phyloP scores from a whole-genome alignment of 2,329 filamentous ascomycete genomes.

The Chaetothyriales sp. region DNA sequence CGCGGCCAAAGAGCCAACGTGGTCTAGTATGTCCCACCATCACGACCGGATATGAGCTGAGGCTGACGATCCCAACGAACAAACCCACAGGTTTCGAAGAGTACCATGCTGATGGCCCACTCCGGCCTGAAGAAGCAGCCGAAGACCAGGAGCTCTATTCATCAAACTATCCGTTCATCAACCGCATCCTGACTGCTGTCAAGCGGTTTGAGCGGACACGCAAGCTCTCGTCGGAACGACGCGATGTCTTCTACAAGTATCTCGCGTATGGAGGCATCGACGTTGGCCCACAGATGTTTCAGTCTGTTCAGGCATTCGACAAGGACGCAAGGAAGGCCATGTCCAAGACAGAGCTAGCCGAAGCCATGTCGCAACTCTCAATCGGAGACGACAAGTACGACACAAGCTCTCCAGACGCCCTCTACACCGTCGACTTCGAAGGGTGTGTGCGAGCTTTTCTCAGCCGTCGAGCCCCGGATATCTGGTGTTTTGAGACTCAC shows the following conservation, averaged over 20 bases:
- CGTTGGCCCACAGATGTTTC: conserved; percentile 47
- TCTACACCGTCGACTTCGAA: conserved; percentile 68
- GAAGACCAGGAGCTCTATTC: conserved; percentile 59
- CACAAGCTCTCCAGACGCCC: conserved; percentile 28
- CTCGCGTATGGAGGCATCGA: conserved; percentile 73
- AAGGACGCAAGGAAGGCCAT: conserved; percentile 46
- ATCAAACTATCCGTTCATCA: conserved; percentile 38
- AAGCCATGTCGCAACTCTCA: conserved; percentile 41
- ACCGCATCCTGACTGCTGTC: conserved; percentile 73
- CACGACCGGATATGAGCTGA: conserved; percentile 4
- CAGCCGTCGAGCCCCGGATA: conserved; percentile 43
- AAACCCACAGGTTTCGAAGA: conserved; percentile 61
- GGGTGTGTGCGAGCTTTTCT: conserved; percentile 66
- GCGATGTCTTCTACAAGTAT: conserved; percentile 62
- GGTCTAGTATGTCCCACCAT: conserved; percentile 20
- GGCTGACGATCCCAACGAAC: conserved; percentile 18
- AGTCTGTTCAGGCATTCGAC: conserved; percentile 40
- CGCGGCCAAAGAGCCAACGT: conserved; percentile 28
- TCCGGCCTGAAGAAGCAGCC: conserved; percentile 55
- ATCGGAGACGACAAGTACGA: conserved; percentile 34
- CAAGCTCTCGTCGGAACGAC: conserved; percentile 52
- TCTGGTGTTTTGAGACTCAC: conserved; percentile 43
- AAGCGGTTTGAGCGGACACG: conserved; percentile 66
- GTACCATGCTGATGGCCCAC: conserved; percentile 64
- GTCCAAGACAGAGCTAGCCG: conserved; percentile 51